These are phyloP conservation scores for Kwoniella sp. DNA, from an alignment of 768 basidiomycete species.

Conservation along the genomic window DNA sequence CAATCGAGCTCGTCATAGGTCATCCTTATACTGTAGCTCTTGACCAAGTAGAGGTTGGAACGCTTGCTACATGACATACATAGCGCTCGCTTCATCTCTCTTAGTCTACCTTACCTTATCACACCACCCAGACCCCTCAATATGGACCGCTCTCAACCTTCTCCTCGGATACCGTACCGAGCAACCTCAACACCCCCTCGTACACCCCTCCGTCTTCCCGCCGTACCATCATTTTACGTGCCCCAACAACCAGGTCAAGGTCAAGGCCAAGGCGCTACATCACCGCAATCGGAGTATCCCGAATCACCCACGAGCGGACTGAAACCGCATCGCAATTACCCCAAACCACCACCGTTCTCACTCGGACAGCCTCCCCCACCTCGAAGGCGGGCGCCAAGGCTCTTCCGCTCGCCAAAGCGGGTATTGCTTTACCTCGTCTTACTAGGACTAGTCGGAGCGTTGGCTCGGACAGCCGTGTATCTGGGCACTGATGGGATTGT, in stretches of 20 bases:
- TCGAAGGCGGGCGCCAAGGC: conserved; percentile 13
- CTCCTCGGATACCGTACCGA: conserved; percentile 22
- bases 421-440: conserved; percentile 10
- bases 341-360: conserved; percentile 10
- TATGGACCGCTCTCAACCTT: conserved; percentile 9
- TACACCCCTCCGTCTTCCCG: conserved; percentile 2
- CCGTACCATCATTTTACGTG: background rate
- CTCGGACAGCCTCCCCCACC: conserved; percentile 14
- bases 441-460: conserved; percentile 8
- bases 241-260: background rate
- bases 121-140: background rate
- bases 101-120: no score
- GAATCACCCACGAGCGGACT: conserved; percentile 29
- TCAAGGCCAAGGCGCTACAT: no score
- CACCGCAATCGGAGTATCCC: conserved; percentile 17
- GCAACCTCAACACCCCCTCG: conserved; percentile 20
- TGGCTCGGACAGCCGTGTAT: background rate
- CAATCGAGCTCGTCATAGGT: no score
- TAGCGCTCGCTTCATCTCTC: no score
- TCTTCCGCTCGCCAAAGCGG: conserved; percentile 18
- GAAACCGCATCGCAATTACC: background rate
- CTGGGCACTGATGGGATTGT: conserved; percentile 4
- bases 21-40: no score
- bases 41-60: no score
- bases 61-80: no score